Evolutionary conservation across 2,329 filamentous ascomycete species (phyloP).

Genomic region (Corinectria fuckeliana): DNA sequence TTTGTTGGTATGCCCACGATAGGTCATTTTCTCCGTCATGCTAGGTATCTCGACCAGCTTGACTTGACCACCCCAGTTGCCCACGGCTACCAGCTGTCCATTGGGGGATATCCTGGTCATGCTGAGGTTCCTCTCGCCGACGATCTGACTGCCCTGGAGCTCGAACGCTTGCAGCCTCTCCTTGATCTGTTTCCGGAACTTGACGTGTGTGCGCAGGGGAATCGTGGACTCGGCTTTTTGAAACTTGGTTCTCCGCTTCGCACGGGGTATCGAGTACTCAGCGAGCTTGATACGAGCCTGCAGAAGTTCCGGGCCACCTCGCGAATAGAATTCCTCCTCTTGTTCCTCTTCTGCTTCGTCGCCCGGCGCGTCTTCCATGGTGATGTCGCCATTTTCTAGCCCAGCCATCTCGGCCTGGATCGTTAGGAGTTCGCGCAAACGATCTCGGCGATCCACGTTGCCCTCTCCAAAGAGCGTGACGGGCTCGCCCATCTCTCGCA

Average conservation of each 20-base stretch:
- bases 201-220: conserved; percentile 86
- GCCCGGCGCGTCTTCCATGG: conserved; percentile 64
- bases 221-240: conserved; percentile 85
- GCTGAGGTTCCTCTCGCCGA: conserved; percentile 87
- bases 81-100: conserved; percentile 82
- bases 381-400: conserved; percentile 63
- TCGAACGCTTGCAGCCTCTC: conserved; percentile 83
- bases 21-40: conserved; percentile 75
- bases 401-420: conserved; percentile 70
- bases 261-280: conserved; percentile 80
- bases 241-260: conserved; percentile 76
- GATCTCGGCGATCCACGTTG: conserved; percentile 82
- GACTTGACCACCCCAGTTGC: conserved; percentile 91
- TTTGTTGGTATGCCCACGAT: conserved; percentile 86
- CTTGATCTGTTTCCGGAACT: conserved; percentile 88
- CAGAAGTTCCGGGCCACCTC: conserved; percentile 76
- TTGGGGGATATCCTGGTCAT: conserved; percentile 91
- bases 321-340: conserved; percentile 95
- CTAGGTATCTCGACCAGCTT: conserved; percentile 85
- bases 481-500: conserved; percentile 90
- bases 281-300: conserved; percentile 81
- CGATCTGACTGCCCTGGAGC: conserved; percentile 90
- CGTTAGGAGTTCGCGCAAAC: conserved; percentile 81
- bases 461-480: conserved; percentile 95
- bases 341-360: conserved; percentile 73